These are phyloP conservation scores for Davidsoniella eucalypti DNA, from an alignment of 2,329 filamentous ascomycete species.

Conservation along the genomic window DNA sequence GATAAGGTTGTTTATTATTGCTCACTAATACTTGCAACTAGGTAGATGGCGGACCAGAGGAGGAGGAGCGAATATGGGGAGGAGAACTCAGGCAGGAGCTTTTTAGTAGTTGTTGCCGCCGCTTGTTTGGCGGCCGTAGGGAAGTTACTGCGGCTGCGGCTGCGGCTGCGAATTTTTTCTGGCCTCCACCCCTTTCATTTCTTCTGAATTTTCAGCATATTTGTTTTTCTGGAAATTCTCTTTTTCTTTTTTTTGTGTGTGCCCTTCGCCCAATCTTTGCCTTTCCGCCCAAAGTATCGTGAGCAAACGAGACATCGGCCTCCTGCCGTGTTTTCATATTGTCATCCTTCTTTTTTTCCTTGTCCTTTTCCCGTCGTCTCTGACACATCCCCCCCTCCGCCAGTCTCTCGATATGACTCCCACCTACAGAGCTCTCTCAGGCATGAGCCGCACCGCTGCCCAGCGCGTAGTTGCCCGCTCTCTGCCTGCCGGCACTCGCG, in stretches of 20 bases:
- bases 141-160: no score
- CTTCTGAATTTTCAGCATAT: neutral
- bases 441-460: constrained; percentile 15
- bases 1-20: no score
- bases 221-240: neutral
- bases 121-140: no score
- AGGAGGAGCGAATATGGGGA: no score
- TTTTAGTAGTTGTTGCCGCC: no score
- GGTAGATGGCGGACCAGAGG: no score
- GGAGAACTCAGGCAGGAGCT: no score
- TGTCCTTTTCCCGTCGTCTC: constrained; percentile 2
- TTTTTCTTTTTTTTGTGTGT: constrained; percentile 8
- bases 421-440: constrained; percentile 25
- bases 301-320: constrained; percentile 1
- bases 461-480: constrained; percentile 12
- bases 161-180: no score
- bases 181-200: no score
- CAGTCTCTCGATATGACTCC: constrained; percentile 25
- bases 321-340: constrained; percentile 3
- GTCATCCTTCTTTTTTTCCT: constrained; percentile 6
- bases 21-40: no score
- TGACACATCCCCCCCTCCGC: constrained; percentile 2
- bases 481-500: constrained; percentile 11
- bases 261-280: constrained; percentile 6
- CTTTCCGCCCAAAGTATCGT: neutral